Percentiles rank a stretch among this genome's conserved stretches.
These are phyloP conservation scores for Fraxinus cuspidata DNA, from an alignment of 257 asterid species.

Conservation along the genomic window DNA sequence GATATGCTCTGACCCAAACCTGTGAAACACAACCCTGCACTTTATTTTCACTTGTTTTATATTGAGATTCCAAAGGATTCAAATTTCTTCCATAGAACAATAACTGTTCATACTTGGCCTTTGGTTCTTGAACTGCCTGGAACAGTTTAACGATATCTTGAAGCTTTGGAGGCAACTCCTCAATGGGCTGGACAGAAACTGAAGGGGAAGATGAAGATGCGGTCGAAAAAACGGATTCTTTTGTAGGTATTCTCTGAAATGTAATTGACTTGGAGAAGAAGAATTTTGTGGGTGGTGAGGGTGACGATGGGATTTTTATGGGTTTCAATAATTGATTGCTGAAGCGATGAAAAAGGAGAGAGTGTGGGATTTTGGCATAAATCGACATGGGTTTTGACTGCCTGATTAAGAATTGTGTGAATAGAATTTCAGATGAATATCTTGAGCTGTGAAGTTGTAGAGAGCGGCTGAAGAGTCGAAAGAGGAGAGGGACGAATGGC, in stretches of 20 bases:
- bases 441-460: neutral
- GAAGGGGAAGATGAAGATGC: slow-evolving; percentile 41
- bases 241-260: slow-evolving; percentile 49
- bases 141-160: slow-evolving; percentile 72
- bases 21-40: slow-evolving; percentile 85
- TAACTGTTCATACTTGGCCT: slow-evolving; percentile 73
- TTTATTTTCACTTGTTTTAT: slow-evolving; percentile 60
- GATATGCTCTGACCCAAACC: slow-evolving; percentile 79
- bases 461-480: neutral
- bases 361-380: slow-evolving; percentile 35
- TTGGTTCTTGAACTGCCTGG: slow-evolving; percentile 63
- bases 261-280: slow-evolving; percentile 41
- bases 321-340: slow-evolving; percentile 31
- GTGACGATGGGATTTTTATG: slow-evolving; percentile 31
- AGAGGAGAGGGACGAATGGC: neutral
- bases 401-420: neutral
- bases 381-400: slow-evolving; percentile 46
- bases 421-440: neutral
- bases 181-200: slow-evolving; percentile 56
- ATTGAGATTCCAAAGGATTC: slow-evolving; percentile 52
- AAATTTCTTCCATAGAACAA: slow-evolving; percentile 69
- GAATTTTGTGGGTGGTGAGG: slow-evolving; percentile 29
- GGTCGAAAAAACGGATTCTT: slow-evolving; percentile 29
- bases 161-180: slow-evolving; percentile 75
- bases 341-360: slow-evolving; percentile 29